These are phyloP conservation scores for Leucosporidium creatinivorum DNA, from an alignment of 768 basidiomycete species.

Conservation along the genomic window DNA sequence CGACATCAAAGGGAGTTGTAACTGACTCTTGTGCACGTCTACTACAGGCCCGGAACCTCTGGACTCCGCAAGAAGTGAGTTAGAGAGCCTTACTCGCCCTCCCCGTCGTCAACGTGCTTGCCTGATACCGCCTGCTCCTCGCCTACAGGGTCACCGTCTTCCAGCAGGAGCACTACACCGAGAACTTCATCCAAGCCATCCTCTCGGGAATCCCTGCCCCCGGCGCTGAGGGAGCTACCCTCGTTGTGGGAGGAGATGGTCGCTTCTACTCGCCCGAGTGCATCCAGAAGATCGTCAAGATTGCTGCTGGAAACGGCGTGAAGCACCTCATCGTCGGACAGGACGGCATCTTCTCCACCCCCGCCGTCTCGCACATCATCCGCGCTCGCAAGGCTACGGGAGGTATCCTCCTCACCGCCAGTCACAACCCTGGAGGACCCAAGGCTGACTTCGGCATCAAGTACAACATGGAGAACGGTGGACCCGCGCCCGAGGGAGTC, in stretches of 20 bases:
- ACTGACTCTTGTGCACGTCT: not conserved
- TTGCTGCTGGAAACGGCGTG: slow-evolving; percentile 91
- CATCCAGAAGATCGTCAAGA: slow-evolving; percentile 81
- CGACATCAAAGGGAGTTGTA: too few relatives aligned
- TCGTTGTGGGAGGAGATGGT: slow-evolving; percentile 96
- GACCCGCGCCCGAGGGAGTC: slow-evolving; percentile 90
- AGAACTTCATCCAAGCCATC: slow-evolving; percentile 95
- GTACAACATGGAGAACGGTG: slow-evolving; percentile 96
- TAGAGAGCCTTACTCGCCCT: not conserved
- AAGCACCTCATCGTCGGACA: slow-evolving; percentile 85
- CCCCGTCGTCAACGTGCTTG: not conserved
- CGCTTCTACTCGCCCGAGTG: slow-evolving; percentile 76
- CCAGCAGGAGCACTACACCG: slow-evolving; percentile 98
- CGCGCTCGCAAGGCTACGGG: slow-evolving; percentile 92
- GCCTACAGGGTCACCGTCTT: slow-evolving; percentile 82
- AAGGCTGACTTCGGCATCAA: slow-evolving; percentile 97
- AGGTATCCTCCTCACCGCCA: slow-evolving; percentile 92
- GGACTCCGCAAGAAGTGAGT: slow-evolving; percentile 86
- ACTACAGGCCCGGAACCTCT: slow-evolving; percentile 83
- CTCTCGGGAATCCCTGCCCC: slow-evolving; percentile 76
- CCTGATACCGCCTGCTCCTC: too few relatives aligned
- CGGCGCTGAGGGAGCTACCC: slow-evolving; percentile 49
- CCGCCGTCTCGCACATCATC: slow-evolving; percentile 92
- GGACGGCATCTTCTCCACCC: slow-evolving; percentile 87
- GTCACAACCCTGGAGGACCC: slow-evolving; percentile 98